Percentiles rank a stretch among this genome's conserved stretches.
Conservation (phyloP, 345 rosid species). For the Hibiscus syriacus region DNA sequence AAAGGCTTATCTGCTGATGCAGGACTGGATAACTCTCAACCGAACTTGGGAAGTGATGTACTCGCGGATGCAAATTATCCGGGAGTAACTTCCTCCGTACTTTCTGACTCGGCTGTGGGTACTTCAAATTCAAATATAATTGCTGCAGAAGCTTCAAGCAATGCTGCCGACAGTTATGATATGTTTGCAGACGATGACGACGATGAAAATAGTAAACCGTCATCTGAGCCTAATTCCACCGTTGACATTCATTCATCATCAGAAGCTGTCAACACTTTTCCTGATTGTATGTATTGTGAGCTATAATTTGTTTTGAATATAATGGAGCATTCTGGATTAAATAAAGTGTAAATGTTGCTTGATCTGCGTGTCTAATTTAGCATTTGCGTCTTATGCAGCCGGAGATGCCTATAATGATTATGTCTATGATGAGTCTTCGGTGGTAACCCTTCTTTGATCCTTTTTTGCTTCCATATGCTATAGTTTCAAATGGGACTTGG, state of each 20-base stretch:
- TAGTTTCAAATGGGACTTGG: no score
- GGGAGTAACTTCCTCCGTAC: slow-evolving; percentile 21
- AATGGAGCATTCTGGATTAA: not conserved
- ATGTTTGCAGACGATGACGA: slow-evolving; percentile 85
- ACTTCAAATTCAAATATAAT: slow-evolving; percentile 23
- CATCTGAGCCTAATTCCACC: slow-evolving; percentile 28
- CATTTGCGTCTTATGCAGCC: slow-evolving; percentile 33
- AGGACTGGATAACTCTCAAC: slow-evolving; percentile 13
- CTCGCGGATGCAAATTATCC: slow-evolving; percentile 13
- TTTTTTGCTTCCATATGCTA: not conserved
- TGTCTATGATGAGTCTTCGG: slow-evolving; percentile 80
- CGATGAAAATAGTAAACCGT: slow-evolving; percentile 25
- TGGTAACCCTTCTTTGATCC: slow-evolving; percentile 39
- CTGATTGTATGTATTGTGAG: slow-evolving; percentile 31
- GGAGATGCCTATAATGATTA: slow-evolving; percentile 62
- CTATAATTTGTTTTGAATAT: not conserved
- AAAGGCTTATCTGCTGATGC: slow-evolving; percentile 19
- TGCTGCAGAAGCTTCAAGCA: slow-evolving; percentile 20
- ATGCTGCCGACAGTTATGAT: slow-evolving; percentile 44
- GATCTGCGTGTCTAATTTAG: not conserved
- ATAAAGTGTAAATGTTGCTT: not conserved
- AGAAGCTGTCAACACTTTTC: slow-evolving; percentile 13
- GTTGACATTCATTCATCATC: slow-evolving; percentile 25
- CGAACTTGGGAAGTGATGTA: slow-evolving; percentile 14
- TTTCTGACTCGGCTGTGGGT: slow-evolving; percentile 16